A percentile compares a stretch with the other conserved stretches of the same genome.
Conservation (phyloP, 2,329 filamentous ascomycete species). For the Albophoma yamanashiensis region DNA sequence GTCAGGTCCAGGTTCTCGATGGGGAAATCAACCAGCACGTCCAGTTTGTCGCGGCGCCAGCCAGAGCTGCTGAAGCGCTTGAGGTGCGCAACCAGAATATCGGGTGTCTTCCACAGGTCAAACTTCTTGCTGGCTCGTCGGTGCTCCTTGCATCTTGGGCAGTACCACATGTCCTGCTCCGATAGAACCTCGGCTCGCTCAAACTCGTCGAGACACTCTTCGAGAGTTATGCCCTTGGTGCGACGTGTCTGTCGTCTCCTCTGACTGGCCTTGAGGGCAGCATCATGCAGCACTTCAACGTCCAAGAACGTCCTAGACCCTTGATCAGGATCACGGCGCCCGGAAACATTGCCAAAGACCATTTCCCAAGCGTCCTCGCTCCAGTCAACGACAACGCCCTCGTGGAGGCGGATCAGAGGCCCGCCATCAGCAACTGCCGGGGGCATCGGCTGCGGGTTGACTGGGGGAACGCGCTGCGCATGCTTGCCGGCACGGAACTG, state of each 20-base stretch:
- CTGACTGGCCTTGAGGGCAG: conserved; percentile 55
- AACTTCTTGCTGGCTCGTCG: conserved; percentile 91
- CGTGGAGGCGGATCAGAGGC: conserved; percentile 66
- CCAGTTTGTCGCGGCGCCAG: conserved; percentile 79
- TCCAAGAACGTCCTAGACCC: conserved; percentile 49
- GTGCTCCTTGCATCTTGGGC: conserved; percentile 89
- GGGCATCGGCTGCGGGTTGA: conserved; percentile 25
- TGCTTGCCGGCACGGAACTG: conserved; percentile 26
- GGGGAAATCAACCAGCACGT: conserved; percentile 84
- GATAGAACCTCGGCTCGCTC: conserved; percentile 89
- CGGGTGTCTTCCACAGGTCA: conserved; percentile 91
- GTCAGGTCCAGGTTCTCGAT: conserved; percentile 78
- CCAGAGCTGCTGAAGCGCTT: conserved; percentile 89
- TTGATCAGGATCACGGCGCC: conserved; percentile 30
- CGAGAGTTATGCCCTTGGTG: conserved; percentile 62
- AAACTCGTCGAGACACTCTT: conserved; percentile 90
- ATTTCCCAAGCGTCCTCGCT: conserved; percentile 55
- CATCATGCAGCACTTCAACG: conserved; percentile 44
- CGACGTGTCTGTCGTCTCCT: conserved; percentile 45
- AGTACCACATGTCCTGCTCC: conserved; percentile 96
- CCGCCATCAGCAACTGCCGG: conserved; percentile 35
- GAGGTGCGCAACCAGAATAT: conserved; percentile 88
- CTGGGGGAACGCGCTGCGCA: conserved; percentile 16
- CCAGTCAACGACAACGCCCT: conserved; percentile 87
- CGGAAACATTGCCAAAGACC: conserved; percentile 48